Base-by-base conservation (phyloP, 257 asterid species). In the Capsicum baccatum region DNA sequence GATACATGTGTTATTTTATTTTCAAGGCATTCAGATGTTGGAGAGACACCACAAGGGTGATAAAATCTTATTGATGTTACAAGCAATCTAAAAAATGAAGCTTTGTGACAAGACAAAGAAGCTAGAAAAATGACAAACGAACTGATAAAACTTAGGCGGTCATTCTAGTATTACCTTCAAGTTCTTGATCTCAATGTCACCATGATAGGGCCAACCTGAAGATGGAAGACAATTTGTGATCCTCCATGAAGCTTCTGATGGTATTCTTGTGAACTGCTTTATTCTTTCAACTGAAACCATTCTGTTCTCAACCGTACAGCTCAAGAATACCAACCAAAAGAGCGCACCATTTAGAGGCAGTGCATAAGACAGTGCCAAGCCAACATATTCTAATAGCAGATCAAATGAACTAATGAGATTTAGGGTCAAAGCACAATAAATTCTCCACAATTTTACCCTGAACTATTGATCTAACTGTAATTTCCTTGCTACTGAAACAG, bases 221-320 rank as follows among this genome's bases (percentile, higher is more conserved):
- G 98, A 66, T 48, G 91, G 89, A 15, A 56, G 83, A 50, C 63
- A 64, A 14, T 89, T 90, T 2, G 80, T 13, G 57, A 60, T 85
- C 63, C 62, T 90, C 97, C 94, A 91, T 14, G 87, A 80, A 48
- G 98, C 95, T 84, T 94, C 98, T 0, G 94, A 85, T 16, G 93
- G 94, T 82, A 94, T 91, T 67, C 80, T 85, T 52, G 84, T 87
- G 82, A 92, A 94, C 16, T 94, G 97, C 83, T 90, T 90, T 59
- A 94, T 88, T 81, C 98, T 90, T 89, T 94, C 98, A 2, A 93
- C 97, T 0, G 98, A 93, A 57, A 94, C 94, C 95, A 94, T 91
- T 59, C 83, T 87, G 76, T 93, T 94, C 87, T 93, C 98, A 58
- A 93, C 80, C n/a, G 42, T 11, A 73, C 90, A 92, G 48, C 89